phyloP scores from a whole-genome alignment of 495 filamentous ascomycete genomes.

The Podospora pseudoanserina region DNA sequence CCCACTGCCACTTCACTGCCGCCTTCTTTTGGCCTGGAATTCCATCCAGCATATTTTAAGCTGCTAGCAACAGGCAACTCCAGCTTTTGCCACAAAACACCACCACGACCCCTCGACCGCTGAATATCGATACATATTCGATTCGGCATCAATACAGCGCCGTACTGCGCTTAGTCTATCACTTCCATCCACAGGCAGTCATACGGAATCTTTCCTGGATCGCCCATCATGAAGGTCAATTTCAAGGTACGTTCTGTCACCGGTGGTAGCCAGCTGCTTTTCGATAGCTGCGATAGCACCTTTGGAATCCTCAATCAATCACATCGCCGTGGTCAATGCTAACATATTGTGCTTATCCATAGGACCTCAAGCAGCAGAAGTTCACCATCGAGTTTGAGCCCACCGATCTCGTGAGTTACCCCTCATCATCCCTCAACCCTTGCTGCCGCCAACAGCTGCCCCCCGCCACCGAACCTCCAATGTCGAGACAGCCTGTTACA shows the following conservation, averaged over 20 bases:
- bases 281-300: not conserved
- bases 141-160: not conserved
- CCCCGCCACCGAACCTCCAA: slow-evolving; percentile 7
- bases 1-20: not conserved
- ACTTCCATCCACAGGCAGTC: not conserved
- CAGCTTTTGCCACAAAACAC: slow-evolving; percentile 21
- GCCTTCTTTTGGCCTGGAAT: not conserved
- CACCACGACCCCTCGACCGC: slow-evolving; percentile 3
- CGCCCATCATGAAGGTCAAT: slow-evolving; percentile 49
- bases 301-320: not conserved
- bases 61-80: not conserved
- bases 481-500: not conserved
- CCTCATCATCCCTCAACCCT: slow-evolving; percentile 18
- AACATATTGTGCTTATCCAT: slow-evolving; percentile 29
- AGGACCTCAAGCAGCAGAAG: slow-evolving; percentile 98
- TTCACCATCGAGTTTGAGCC: slow-evolving; percentile 93
- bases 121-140: not conserved
- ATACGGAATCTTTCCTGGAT: slow-evolving; percentile 2
- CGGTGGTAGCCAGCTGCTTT: not conserved
- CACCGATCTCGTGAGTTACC: slow-evolving; percentile 74
- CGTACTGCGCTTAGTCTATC: slow-evolving; percentile 3
- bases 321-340: not conserved
- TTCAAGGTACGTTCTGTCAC: slow-evolving; percentile 42
- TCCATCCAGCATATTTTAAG: not conserved
- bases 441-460: slow-evolving; percentile 11